These are phyloP conservation scores for Phytopythium litorale DNA, from an alignment of 352 stramenopile species.

Conservation along the genomic window DNA sequence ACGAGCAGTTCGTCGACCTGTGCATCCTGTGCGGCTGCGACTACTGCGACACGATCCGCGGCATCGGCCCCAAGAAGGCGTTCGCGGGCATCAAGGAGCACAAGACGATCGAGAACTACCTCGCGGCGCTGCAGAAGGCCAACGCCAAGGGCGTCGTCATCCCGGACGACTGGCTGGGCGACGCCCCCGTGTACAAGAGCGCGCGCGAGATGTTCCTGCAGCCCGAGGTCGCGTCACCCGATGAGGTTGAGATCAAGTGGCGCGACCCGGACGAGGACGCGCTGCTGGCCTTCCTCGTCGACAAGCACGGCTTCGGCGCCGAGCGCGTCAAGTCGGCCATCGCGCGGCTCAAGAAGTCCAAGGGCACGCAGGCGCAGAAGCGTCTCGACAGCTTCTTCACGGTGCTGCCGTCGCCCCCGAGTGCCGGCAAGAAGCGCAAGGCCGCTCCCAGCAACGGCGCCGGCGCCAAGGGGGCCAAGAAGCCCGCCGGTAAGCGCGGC, in stretches of 20 bases:
- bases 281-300: conserved; percentile 94
- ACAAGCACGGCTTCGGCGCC: conserved; percentile 95
- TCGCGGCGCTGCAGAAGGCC: conserved; percentile 88
- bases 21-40: conserved; percentile 95
- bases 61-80: conserved; percentile 94
- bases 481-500: conserved; percentile 38
- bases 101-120: conserved; percentile 93
- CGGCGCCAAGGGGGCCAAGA: conserved; percentile 29
- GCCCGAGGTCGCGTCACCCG: conserved; percentile 60
- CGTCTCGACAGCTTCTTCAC: conserved; percentile 97
- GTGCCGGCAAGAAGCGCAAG: conserved; percentile 61
- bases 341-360: conserved; percentile 95
- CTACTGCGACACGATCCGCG: conserved; percentile 20
- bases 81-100: conserved; percentile 96
- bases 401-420: conserved; percentile 45
- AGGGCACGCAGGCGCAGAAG: conserved; percentile 93
- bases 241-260: conserved; percentile 92
- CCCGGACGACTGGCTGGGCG: conserved; percentile 81
- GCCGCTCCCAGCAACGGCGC: conserved; percentile 14
- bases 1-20: conserved; percentile 97
- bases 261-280: conserved; percentile 87
- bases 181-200: conserved; percentile 90
- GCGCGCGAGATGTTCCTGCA: conserved; percentile 92
- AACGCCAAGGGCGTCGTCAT: conserved; percentile 82
- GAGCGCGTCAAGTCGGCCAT: conserved; percentile 92